These are phyloP conservation scores for Insectozyma bohioensis DNA, from an alignment of 1,139 yeast genomes.

Conservation along the genomic window DNA sequence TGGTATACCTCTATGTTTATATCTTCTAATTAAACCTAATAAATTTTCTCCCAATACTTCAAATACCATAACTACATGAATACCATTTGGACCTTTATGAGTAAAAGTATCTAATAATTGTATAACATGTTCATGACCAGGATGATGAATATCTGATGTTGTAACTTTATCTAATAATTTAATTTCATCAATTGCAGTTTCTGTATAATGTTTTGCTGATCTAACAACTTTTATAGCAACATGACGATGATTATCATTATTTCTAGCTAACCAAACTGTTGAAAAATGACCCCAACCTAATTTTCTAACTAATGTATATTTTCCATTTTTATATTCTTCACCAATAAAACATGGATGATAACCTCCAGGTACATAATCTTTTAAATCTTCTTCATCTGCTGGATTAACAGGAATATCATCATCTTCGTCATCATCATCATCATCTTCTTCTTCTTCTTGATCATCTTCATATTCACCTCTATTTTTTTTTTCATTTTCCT, in stretches of 20 bases:
- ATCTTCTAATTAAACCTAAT: conserved; percentile 66
- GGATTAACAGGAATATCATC: conserved; percentile 38
- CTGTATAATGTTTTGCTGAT: conserved; percentile 73
- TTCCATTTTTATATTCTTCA: conserved; percentile 60
- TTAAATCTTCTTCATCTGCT: conserved; percentile 62
- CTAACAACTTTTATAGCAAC: conserved; percentile 87
- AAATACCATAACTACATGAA: conserved; percentile 82
- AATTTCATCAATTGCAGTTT: conserved; percentile 86
- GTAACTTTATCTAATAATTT: conserved; percentile 54
- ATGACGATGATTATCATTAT: conserved; percentile 52
- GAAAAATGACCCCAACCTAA: conserved; percentile 58
- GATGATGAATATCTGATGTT: conserved; percentile 51
- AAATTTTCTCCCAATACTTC: conserved; percentile 85
- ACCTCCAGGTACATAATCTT: conserved; percentile 80
- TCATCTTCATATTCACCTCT: conserved; percentile 4
- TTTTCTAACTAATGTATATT: conserved; percentile 70
- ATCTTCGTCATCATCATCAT: conserved; percentile 41
- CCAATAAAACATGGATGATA: conserved; percentile 84
- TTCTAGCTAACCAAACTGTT: conserved; percentile 56
- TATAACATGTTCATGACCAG: conserved; percentile 68
- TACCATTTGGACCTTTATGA: conserved; percentile 73
- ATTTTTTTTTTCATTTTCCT: neutral
- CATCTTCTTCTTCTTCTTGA: conserved; percentile 33
- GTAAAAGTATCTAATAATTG: conserved; percentile 64
- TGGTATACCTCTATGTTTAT: conserved; percentile 74